phyloP scores from a whole-genome alignment of 257 asterid genomes.

The Capsicum pubescens region DNA sequence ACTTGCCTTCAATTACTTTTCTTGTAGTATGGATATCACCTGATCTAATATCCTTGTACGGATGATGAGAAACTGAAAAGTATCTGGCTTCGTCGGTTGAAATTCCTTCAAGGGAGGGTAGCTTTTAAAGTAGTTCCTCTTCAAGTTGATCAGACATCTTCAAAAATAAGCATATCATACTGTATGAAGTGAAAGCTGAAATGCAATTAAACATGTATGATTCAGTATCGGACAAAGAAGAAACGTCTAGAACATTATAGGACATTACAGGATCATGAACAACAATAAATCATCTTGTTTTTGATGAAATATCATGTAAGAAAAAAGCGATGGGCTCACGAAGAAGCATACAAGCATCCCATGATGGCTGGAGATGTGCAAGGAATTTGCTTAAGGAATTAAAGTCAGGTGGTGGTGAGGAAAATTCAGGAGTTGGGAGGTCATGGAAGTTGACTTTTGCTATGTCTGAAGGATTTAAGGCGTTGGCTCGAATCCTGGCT shows the following conservation, averaged over 20 bases:
- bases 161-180: background rate
- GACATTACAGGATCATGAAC: background rate
- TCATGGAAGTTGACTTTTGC: background rate
- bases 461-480: background rate
- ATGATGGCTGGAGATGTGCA: background rate
- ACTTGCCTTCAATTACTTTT: background rate
- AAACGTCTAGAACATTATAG: background rate
- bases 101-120: background rate
- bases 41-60: background rate
- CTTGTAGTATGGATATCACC: background rate
- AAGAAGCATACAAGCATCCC: conserved; percentile 7
- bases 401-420: background rate
- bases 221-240: background rate
- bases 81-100: background rate
- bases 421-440: background rate
- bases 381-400: background rate
- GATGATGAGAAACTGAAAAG: background rate
- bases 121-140: background rate
- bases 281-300: background rate
- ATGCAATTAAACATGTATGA: background rate
- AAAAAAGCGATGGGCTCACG: background rate
- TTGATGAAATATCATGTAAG: background rate
- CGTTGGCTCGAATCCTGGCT: background rate
- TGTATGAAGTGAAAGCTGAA: background rate
- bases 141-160: background rate